Evolutionary conservation across 2,329 filamentous ascomycete species (phyloP).

Genomic region (Knufia petricola): DNA sequence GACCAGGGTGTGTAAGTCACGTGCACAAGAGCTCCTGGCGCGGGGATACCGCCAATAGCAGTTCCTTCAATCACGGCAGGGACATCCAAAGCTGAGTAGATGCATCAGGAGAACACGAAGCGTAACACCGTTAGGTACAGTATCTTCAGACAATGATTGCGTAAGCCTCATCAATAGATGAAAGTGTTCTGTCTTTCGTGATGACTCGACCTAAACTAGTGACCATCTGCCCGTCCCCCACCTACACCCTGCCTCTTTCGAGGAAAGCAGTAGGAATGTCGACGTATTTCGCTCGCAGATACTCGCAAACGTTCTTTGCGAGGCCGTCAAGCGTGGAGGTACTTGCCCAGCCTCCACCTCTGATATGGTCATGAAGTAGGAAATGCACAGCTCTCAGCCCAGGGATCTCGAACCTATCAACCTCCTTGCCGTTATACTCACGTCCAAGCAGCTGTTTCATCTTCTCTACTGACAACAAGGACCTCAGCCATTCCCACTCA

Average conservation of each 20-base stretch:
- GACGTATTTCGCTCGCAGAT: slow-evolving; percentile 15
- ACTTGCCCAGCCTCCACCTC: slow-evolving; percentile 10
- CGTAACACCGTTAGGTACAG: too few species aligned
- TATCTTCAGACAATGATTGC: too few species aligned
- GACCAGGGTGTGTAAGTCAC: too few species aligned
- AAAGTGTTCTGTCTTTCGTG: too few species aligned
- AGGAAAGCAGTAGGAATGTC: slow-evolving; percentile 15
- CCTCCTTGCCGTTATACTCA: slow-evolving; percentile 8
- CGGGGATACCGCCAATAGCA: too few species aligned
- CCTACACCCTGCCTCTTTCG: slow-evolving; percentile 11
- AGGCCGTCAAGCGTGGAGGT: slow-evolving; percentile 12
- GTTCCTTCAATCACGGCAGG: too few species aligned
- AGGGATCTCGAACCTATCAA: slow-evolving; percentile 16
- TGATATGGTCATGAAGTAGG: slow-evolving; percentile 16
- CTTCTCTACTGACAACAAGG: slow-evolving; percentile 10
- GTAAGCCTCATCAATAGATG: too few species aligned
- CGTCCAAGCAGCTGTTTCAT: slow-evolving; percentile 14
- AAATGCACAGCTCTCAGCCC: slow-evolving; percentile 15
- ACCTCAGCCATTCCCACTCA: slow-evolving; percentile 37
- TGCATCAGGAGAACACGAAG: too few species aligned
- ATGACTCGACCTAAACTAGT: too few species aligned
- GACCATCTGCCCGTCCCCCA: too few species aligned
- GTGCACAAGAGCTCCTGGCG: too few species aligned
- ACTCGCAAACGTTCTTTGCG: slow-evolving; percentile 16
- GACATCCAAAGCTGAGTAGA: too few species aligned